phyloP scores from a whole-genome alignment of 2,329 filamentous ascomycete species.

The Clonostachys rhizophaga region DNA sequence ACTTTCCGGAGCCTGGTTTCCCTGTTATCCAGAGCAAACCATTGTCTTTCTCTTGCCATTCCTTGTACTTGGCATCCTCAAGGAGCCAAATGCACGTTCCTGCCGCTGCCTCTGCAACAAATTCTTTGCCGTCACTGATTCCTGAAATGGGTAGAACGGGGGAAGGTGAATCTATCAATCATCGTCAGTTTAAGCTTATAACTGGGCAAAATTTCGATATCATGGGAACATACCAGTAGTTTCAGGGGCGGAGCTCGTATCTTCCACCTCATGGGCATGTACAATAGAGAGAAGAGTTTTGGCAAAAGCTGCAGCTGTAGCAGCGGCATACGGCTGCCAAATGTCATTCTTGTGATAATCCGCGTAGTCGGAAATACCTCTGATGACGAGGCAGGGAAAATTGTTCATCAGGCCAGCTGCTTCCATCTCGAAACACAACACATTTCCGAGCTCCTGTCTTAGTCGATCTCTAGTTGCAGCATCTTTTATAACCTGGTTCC shows the following conservation, averaged over 20 bases:
- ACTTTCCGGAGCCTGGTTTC: neutral
- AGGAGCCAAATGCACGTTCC: neutral
- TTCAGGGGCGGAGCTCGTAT: too few relatives aligned
- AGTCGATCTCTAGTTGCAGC: conserved; percentile 14
- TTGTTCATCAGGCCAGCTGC: conserved; percentile 6
- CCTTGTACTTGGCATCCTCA: neutral
- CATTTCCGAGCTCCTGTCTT: conserved; percentile 7
- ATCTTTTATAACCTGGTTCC: conserved; percentile 7
- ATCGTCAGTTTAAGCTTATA: too few relatives aligned
- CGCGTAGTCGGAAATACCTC: conserved; percentile 26
- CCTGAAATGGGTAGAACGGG: neutral
- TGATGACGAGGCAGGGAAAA: conserved; percentile 22
- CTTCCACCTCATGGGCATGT: neutral
- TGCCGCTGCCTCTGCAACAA: neutral
- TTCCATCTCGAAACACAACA: conserved; percentile 17
- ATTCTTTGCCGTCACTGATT: neutral
- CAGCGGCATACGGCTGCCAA: conserved; percentile 26
- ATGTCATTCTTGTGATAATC: conserved; percentile 26
- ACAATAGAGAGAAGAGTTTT: neutral
- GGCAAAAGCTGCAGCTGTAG: conserved; percentile 16
- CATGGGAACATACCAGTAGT: too few relatives aligned
- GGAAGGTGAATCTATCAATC: too few relatives aligned
- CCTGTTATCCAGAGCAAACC: neutral
- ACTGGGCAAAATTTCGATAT: too few relatives aligned
- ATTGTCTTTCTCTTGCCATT: neutral